Evolutionary conservation across 1,284 basidiomycete species (phyloP), one percentile per base, ranked within the genome.

Genomic region (Moesziomyces antarcticus): DNA sequence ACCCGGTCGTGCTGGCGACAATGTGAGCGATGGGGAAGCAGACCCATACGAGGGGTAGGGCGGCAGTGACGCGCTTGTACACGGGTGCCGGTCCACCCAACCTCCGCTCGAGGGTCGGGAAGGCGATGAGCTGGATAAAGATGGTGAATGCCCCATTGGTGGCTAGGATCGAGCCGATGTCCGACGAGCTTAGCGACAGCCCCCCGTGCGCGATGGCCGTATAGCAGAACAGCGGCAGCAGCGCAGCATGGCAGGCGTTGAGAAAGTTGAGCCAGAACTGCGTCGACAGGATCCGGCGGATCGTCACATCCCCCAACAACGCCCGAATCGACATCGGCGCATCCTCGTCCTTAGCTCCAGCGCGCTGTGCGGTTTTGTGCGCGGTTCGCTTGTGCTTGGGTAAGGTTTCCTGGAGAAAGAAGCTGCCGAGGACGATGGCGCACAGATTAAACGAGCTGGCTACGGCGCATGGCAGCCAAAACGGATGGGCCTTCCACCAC

Each of bases 321-420:
- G 53, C 44, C 2, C 49, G 41, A 14, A 78, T 49, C 4, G 74
- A 54, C 3, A 63, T 62, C 8, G 60, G 51, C 9, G 16, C 3
- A 8, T 55, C 54, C 25, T 47, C 44, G 21, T 53, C 41, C 30
- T 50, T 30, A 3, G 3, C n/a, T n/a, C 4, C 52, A 20, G 24
- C 21, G 42, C 13, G 10, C 25, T n/a, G 16, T 47, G 43, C 24
- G 24, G 20, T 13, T 13, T 47, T 35, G 30, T 30, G 21, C 2
- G 16, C 41, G 11, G 48, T 10, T 9, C 40, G 33, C 18, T 57
- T 45, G 45, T 18, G 16, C n/a, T 57, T 50, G 13, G 78, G 77
- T 14, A 80, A 45, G 1, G 78, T 80, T 58, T 86, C 85, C 42
- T 85, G 76, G 45, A 86, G 74, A 52, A 81, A 85, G 41, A 85